A percentile compares a stretch with the other conserved stretches of the same genome.
Evolutionary conservation across 1,284 basidiomycete species (phyloP).

Genomic region (Mycosarcoma mackinlayi): DNA sequence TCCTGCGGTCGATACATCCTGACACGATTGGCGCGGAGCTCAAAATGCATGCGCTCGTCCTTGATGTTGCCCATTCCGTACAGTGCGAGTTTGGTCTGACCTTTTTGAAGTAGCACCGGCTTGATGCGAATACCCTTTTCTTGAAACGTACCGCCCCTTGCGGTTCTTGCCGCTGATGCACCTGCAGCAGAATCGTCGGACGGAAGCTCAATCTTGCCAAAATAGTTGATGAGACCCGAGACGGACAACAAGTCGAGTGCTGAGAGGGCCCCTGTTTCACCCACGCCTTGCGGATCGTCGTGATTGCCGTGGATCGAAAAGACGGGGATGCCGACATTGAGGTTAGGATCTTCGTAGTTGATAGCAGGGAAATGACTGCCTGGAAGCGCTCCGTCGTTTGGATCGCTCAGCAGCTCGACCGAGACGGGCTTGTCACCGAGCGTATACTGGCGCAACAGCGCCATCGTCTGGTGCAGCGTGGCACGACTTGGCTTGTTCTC

Average conservation of each 20-base stretch:
- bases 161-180: conserved; percentile 50
- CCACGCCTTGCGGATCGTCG: conserved; percentile 97
- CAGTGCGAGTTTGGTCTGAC: conserved; percentile 83
- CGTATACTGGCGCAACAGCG: conserved; percentile 88
- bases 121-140: conserved; percentile 84
- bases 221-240: conserved; percentile 94
- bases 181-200: conserved; percentile 38
- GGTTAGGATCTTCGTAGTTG: conserved; percentile 96
- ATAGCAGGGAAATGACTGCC: conserved; percentile 80
- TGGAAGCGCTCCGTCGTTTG: conserved; percentile 76
- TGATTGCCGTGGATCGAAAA: conserved; percentile 99
- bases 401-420: conserved; percentile 90
- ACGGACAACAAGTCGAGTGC: conserved; percentile 94
- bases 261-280: conserved; percentile 85
- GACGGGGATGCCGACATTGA: conserved; percentile 92
- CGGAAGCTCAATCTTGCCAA: conserved; percentile 80
- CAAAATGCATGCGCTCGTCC: conserved; percentile 94
- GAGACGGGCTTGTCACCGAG: conserved; percentile 86
- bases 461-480: conserved; percentile 79
- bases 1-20: conserved; percentile 94
- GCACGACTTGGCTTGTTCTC: conserved; percentile 94
- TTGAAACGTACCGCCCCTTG: conserved; percentile 72
- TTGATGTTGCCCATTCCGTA: conserved; percentile 98
- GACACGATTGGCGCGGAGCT: conserved; percentile 90
- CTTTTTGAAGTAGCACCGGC: conserved; percentile 90